Conservation (phyloP, 2,329 filamentous ascomycete species). For the Aspergillus hiratsukae region DNA sequence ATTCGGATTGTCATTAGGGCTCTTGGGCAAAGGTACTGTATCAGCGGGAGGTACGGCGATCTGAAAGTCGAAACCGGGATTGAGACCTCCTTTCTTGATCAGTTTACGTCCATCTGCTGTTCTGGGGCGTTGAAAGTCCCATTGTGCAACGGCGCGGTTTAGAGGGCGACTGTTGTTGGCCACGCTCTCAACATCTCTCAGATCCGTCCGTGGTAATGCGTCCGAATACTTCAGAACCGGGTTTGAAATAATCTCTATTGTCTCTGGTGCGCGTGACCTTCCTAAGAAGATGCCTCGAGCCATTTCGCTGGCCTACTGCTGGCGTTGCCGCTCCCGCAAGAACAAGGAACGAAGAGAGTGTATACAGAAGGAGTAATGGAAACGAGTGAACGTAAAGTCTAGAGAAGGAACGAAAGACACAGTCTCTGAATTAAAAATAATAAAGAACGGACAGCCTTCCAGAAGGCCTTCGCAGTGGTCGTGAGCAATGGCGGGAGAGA, state of each 20-base stretch:
- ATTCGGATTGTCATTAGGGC: slow-evolving; percentile 20
- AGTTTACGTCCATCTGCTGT: slow-evolving; percentile 14
- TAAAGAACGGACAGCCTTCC: slow-evolving; percentile 39
- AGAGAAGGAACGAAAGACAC: slow-evolving; percentile 10
- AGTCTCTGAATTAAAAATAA: slow-evolving; percentile 9
- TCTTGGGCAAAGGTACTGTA: slow-evolving; percentile 12
- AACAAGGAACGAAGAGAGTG: slow-evolving; percentile 6
- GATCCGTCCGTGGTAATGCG: slow-evolving; percentile 28
- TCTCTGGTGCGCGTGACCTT: slow-evolving; percentile 25
- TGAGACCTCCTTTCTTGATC: slow-evolving; percentile 11
- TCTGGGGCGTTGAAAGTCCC: slow-evolving; percentile 19
- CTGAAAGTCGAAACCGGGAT: slow-evolving; percentile 28
- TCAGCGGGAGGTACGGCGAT: slow-evolving; percentile 25
- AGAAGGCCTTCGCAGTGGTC: slow-evolving; percentile 26
- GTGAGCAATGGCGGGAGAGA: slow-evolving; percentile 6
- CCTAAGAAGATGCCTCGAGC: slow-evolving; percentile 25
- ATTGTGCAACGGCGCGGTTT: slow-evolving; percentile 7
- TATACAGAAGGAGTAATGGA: slow-evolving; percentile 1
- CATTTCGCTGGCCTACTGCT: slow-evolving; percentile 17
- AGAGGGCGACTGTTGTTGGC: slow-evolving; percentile 9
- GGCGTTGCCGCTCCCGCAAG: not conserved
- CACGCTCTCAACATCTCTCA: slow-evolving; percentile 14
- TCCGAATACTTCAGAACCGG: slow-evolving; percentile 31
- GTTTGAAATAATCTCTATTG: slow-evolving; percentile 25
- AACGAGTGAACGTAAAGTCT: slow-evolving; percentile 1